These are phyloP conservation scores for Diplodia seriata DNA, from an alignment of 2,329 filamentous ascomycete genomes.

Conservation along the genomic window DNA sequence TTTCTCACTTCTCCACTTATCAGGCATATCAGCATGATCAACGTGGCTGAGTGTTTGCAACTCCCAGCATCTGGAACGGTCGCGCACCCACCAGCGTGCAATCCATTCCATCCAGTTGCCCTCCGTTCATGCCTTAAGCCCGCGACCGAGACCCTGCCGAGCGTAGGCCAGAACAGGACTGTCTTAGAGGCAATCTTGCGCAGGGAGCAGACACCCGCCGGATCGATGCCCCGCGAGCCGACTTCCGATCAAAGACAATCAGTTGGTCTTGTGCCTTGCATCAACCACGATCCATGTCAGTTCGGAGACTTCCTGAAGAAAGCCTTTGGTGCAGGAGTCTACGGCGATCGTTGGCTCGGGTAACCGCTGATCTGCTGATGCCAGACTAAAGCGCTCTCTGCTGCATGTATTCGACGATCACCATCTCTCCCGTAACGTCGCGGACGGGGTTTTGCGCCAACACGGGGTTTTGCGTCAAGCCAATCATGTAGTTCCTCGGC, in stretches of 20 bases:
- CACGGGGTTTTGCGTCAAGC: too few species aligned
- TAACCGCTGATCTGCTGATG: neutral
- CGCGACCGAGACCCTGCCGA: neutral
- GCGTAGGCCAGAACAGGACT: neutral
- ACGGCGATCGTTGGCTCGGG: neutral
- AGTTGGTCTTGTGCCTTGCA: neutral
- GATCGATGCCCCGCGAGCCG: constrained; percentile 20
- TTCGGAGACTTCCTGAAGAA: neutral
- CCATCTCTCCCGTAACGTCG: neutral
- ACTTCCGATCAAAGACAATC: constrained; percentile 11
- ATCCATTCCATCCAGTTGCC: neutral
- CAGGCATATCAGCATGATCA: neutral
- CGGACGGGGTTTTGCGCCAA: too few species aligned
- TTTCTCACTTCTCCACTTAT: constrained; percentile 12
- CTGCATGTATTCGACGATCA: neutral
- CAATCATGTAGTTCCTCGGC: too few species aligned
- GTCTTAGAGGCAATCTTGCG: constrained; percentile 15
- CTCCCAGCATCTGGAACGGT: neutral
- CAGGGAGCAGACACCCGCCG: neutral
- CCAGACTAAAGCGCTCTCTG: neutral
- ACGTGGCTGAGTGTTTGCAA: too few species aligned
- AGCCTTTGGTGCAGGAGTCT: neutral
- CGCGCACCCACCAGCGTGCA: constrained; percentile 19
- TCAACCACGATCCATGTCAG: neutral
- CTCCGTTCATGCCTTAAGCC: neutral